phyloP scores from a whole-genome alignment of 495 filamentous ascomycete genomes.

The Penicillium parvum region DNA sequence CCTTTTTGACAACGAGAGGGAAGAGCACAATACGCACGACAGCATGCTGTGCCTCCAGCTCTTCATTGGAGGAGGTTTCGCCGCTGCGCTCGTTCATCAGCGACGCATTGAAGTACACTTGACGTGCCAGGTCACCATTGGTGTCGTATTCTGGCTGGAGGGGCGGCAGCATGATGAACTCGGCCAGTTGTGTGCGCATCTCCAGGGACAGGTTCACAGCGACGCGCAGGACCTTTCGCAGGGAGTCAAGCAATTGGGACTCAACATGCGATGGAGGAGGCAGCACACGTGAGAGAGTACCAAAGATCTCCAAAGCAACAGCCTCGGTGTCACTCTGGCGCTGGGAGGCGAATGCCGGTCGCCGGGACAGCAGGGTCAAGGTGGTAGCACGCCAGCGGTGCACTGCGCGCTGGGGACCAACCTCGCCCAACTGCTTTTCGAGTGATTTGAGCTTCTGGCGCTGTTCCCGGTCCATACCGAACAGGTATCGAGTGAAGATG shows the following conservation, averaged over 20 bases:
- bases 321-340: constrained; percentile 83
- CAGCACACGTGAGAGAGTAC: constrained; percentile 70
- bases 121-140: constrained; percentile 78
- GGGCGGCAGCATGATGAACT: constrained; percentile 96
- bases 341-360: constrained; percentile 68
- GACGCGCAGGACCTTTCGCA: constrained; percentile 74
- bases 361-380: constrained; percentile 76
- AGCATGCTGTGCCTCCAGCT: constrained; percentile 68
- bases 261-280: constrained; percentile 77
- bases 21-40: constrained; percentile 88
- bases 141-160: constrained; percentile 93
- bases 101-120: constrained; percentile 79
- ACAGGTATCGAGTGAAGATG: constrained; percentile 94
- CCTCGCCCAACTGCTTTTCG: constrained; percentile 84
- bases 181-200: constrained; percentile 93
- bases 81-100: constrained; percentile 91
- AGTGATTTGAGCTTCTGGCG: constrained; percentile 92
- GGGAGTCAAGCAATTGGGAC: constrained; percentile 66
- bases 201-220: constrained; percentile 87
- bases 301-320: constrained; percentile 79
- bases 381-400: constrained; percentile 96
- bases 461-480: constrained; percentile 96
- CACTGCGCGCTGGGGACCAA: constrained; percentile 76
- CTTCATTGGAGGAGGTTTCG: constrained; percentile 62
- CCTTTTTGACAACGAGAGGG: constrained; percentile 90